Evolutionary conservation across 2,329 filamentous ascomycete species (phyloP).

Genomic region (Fusarium udum): DNA sequence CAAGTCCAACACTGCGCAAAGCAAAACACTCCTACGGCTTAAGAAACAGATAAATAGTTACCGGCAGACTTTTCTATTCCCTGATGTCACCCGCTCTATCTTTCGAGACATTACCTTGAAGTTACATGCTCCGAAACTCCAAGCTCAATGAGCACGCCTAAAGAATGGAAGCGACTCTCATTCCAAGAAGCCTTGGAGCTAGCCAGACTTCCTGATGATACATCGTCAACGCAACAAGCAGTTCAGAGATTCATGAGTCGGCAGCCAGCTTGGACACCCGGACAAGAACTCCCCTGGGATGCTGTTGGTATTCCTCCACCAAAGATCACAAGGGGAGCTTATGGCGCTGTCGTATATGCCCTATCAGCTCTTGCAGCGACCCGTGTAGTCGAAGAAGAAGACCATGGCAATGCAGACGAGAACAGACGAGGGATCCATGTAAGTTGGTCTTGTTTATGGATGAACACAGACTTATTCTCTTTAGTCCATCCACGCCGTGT

Average conservation of each 20-base stretch:
- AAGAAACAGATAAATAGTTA: too few relatives aligned
- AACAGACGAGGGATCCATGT: constrained; percentile 51
- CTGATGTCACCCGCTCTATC: not conserved
- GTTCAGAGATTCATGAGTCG: constrained; percentile 45
- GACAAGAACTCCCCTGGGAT: constrained; percentile 46
- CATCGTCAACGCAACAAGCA: not conserved
- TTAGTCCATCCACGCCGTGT: constrained; percentile 66
- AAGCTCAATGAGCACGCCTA: constrained; percentile 12
- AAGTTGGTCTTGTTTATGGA: constrained; percentile 27
- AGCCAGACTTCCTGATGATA: constrained; percentile 33
- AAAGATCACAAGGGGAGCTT: constrained; percentile 43
- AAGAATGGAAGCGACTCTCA: constrained; percentile 40
- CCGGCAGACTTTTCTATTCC: too few relatives aligned
- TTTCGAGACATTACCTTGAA: not conserved
- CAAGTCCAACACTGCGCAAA: not conserved
- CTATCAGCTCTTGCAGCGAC: constrained; percentile 51
- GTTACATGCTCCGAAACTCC: not conserved
- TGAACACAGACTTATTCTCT: not conserved
- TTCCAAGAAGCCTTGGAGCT: constrained; percentile 47
- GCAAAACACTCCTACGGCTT: not conserved
- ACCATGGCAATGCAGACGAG: constrained; percentile 21
- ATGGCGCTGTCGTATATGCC: constrained; percentile 51
- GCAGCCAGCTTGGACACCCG: constrained; percentile 48
- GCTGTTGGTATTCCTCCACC: constrained; percentile 18
- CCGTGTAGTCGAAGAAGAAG: constrained; percentile 47